These are phyloP conservation scores for Ensete ventricosum DNA, from an alignment of 176 grass and related monocot genomes.

Conservation along the genomic window DNA sequence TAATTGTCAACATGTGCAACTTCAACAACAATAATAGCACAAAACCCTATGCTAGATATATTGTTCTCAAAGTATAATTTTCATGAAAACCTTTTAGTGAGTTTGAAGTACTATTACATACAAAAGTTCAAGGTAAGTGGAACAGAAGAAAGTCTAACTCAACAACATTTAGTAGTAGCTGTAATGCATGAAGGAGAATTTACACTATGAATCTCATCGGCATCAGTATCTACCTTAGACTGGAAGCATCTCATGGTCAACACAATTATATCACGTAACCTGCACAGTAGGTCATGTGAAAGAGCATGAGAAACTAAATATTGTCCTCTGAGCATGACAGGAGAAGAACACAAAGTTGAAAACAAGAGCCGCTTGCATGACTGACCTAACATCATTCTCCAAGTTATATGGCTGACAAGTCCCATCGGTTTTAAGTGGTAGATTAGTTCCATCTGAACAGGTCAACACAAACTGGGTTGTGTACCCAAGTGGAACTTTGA, in stretches of 20 bases:
- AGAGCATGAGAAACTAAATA: background rate
- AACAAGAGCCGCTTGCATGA: background rate
- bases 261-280: conserved; percentile 86
- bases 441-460: conserved; percentile 42
- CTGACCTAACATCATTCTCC: conserved; percentile 57
- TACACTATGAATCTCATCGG: background rate
- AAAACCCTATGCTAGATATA: no score
- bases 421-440: conserved; percentile 58
- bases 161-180: background rate
- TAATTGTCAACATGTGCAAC: no score
- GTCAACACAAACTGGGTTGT: conserved; percentile 77
- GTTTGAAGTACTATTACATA: background rate
- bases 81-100: no score
- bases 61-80: no score
- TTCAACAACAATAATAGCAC: no score
- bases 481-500: conserved; percentile 73
- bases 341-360: background rate
- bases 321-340: background rate
- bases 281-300: conserved; percentile 17
- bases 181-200: no score
- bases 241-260: conserved; percentile 79
- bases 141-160: background rate
- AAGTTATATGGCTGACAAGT: conserved; percentile 28
- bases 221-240: conserved; percentile 49
- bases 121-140: background rate